phyloP scores from a whole-genome alignment of 2,329 filamentous ascomycete species.

The Alternaria gansuensis region DNA sequence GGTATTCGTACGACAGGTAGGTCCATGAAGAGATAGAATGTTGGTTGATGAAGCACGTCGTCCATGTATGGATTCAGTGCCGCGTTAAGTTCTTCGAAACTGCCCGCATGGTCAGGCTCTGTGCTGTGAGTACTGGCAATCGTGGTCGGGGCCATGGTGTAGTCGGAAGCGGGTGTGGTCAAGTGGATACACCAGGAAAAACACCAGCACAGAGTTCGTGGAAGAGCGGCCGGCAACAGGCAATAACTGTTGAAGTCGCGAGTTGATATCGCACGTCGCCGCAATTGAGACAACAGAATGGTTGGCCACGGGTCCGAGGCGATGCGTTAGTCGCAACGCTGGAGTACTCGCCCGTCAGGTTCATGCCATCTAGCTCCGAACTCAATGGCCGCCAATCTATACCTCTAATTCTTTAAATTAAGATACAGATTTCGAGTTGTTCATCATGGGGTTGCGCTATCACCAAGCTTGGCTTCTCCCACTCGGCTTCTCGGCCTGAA shows the following conservation, averaged over 20 bases:
- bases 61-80: slow-evolving; percentile 9
- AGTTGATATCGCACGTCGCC: neutral
- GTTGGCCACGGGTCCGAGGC: neutral
- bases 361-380: neutral
- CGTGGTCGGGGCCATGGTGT: neutral
- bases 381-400: neutral
- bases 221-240: neutral
- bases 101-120: neutral
- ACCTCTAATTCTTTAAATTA: neutral
- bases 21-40: slow-evolving; percentile 9
- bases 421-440: neutral
- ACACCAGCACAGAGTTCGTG: neutral
- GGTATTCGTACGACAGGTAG: neutral
- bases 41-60: neutral
- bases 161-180: neutral
- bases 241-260: neutral
- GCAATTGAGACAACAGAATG: neutral
- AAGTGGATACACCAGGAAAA: neutral
- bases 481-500: neutral
- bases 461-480: neutral
- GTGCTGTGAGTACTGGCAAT: neutral
- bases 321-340: neutral
- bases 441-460: neutral
- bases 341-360: neutral
- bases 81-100: neutral